A percentile compares a stretch with the other conserved stretches of the same genome.
Evolutionary conservation across 2,329 filamentous ascomycete genomes (phyloP).

Genomic region (Venturia oleaginea): DNA sequence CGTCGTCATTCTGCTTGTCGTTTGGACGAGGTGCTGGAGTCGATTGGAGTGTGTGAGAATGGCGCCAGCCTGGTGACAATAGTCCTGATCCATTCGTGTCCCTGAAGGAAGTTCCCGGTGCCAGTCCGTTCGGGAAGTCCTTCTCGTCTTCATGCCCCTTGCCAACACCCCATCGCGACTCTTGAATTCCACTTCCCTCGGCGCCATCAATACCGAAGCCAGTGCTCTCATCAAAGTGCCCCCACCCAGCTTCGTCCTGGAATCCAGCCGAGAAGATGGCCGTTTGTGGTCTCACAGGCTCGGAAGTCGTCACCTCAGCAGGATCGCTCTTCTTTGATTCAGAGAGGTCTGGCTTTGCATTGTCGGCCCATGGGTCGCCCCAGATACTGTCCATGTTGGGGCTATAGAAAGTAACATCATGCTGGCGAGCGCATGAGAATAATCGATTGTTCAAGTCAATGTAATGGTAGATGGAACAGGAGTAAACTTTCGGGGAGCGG

Average conservation of each 20-base stretch:
- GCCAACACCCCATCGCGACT: neutral
- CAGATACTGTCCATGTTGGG: constrained; percentile 9
- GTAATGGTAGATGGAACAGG: neutral
- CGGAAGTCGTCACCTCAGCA: neutral
- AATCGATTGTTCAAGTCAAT: neutral
- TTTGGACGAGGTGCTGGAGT: neutral
- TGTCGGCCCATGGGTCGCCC: constrained; percentile 12
- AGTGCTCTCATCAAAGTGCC: constrained; percentile 6
- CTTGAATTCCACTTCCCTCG: neutral
- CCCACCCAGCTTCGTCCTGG: constrained; percentile 13
- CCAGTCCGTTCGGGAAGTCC: neutral
- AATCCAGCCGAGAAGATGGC: neutral
- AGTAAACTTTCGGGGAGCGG: neutral
- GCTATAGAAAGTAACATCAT: neutral
- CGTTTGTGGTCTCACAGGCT: neutral
- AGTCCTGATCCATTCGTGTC: neutral
- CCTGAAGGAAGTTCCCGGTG: neutral
- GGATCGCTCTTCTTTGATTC: neutral
- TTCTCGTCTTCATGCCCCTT: neutral
- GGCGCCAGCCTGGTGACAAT: neutral
- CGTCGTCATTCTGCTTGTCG: neutral
- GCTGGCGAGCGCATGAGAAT: constrained; percentile 1
- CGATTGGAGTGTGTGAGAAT: neutral
- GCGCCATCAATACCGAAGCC: neutral
- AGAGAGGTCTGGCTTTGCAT: neutral